These are phyloP conservation scores for Breviolum minutum DNA, from an alignment of 73 alveolate genomes.

Conservation along the genomic window DNA sequence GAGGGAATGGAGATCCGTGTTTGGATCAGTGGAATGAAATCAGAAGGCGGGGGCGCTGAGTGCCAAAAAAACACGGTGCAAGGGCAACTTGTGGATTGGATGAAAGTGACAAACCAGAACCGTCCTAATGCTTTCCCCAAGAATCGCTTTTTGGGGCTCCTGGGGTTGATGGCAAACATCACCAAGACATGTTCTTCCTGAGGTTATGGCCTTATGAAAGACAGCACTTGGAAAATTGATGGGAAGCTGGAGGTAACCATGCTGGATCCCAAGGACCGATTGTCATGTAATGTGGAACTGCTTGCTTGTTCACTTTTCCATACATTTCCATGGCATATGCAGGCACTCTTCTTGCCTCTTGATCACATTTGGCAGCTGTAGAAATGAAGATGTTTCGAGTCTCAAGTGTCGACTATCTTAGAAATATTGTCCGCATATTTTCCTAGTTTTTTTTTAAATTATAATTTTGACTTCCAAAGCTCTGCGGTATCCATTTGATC, in stretches of 20 bases:
- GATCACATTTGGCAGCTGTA: no score
- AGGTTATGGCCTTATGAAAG: neutral
- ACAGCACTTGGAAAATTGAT: conserved; percentile 31
- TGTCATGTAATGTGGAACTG: no score
- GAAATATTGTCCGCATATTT: no score
- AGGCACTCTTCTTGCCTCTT: no score
- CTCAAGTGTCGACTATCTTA: no score
- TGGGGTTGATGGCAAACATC: neutral
- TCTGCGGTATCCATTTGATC: no score
- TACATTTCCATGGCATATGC: neutral
- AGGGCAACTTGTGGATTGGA: no score
- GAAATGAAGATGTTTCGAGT: no score
- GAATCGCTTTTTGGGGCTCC: neutral
- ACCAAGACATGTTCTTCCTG: neutral
- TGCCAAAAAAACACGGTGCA: neutral
- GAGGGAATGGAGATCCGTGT: conserved; percentile 52
- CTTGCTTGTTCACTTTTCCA: no score
- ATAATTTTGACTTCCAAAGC: no score
- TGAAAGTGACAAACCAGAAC: no score
- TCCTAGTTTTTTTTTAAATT: no score
- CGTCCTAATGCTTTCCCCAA: neutral
- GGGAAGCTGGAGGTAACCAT: conserved; percentile 47
- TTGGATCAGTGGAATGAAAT: conserved; percentile 22
- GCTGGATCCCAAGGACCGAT: conserved; percentile 30
- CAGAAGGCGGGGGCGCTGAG: neutral